A percentile compares a stretch with the other conserved stretches of the same genome.
These are phyloP conservation scores for Platismatia glauca DNA, from an alignment of 495 filamentous ascomycete genomes.

Conservation along the genomic window DNA sequence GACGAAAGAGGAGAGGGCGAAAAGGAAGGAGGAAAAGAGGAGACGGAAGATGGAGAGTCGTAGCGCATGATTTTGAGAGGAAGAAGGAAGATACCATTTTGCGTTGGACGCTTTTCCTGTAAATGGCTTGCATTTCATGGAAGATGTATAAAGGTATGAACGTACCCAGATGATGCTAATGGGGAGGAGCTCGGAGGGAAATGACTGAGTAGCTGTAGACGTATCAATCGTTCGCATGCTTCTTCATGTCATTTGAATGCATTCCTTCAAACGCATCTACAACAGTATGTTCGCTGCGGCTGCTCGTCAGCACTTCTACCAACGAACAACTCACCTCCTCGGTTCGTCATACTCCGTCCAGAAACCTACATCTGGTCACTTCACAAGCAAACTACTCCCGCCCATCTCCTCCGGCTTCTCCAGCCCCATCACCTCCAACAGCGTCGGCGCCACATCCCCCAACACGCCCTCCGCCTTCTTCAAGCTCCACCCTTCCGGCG, in stretches of 20 bases:
- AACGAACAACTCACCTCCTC: too few relatives aligned
- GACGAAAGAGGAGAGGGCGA: conserved; percentile 10
- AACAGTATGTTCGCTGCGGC: too few relatives aligned
- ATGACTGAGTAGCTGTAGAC: background rate
- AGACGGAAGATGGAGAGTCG: background rate
- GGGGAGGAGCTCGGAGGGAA: background rate
- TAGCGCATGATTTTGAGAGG: background rate
- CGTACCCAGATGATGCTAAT: background rate
- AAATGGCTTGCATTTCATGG: background rate
- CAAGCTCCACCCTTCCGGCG: conserved; percentile 80
- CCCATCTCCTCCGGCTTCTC: conserved; percentile 87
- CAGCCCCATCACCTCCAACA: conserved; percentile 85
- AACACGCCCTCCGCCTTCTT: conserved; percentile 79
- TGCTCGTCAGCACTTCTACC: too few relatives aligned
- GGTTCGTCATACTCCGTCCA: background rate
- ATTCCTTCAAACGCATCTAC: too few relatives aligned
- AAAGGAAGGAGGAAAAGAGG: conserved; percentile 8
- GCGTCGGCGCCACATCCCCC: conserved; percentile 90
- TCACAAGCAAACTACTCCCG: conserved; percentile 72
- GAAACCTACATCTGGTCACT: conserved; percentile 30
- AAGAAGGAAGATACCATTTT: background rate
- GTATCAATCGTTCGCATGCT: background rate
- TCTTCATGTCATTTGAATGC: too few relatives aligned
- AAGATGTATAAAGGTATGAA: background rate
- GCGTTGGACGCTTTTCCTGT: background rate